phyloP scores from a whole-genome alignment of 2,329 filamentous ascomycete species.

The Cadophora sp. region DNA sequence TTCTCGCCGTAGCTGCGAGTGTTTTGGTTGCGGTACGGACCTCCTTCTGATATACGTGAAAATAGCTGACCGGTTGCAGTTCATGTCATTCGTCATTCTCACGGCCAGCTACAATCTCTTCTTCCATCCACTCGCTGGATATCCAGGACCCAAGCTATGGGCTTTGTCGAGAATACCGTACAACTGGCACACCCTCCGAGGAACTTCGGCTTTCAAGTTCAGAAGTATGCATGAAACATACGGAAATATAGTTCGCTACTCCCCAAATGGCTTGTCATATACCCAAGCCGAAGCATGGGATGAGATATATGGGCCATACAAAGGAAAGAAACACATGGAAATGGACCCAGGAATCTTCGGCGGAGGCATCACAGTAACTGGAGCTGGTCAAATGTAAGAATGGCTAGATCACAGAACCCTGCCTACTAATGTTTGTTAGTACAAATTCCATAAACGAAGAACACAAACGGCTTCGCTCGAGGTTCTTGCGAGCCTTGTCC shows the following conservation, averaged over 20 bases:
- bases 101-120: slow-evolving; percentile 26
- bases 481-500: neutral
- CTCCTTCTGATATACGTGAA: neutral
- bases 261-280: slow-evolving; percentile 44
- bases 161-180: slow-evolving; percentile 26
- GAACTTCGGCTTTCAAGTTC: slow-evolving; percentile 21
- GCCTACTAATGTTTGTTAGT: neutral
- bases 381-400: neutral
- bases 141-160: slow-evolving; percentile 41
- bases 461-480: neutral
- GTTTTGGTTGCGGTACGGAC: neutral
- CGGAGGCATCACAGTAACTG: neutral
- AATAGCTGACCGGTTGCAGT: neutral
- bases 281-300: slow-evolving; percentile 38
- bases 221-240: slow-evolving; percentile 39
- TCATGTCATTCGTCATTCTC: neutral
- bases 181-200: slow-evolving; percentile 13
- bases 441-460: neutral
- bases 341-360: slow-evolving; percentile 2
- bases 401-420: neutral
- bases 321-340: slow-evolving; percentile 12
- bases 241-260: slow-evolving; percentile 42
- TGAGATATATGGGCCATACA: slow-evolving; percentile 21
- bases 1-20: neutral
- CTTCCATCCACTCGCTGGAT: slow-evolving; percentile 44